Conservation (phyloP, 2,329 filamentous ascomycete genomes). For the Fusarium dimerum region DNA sequence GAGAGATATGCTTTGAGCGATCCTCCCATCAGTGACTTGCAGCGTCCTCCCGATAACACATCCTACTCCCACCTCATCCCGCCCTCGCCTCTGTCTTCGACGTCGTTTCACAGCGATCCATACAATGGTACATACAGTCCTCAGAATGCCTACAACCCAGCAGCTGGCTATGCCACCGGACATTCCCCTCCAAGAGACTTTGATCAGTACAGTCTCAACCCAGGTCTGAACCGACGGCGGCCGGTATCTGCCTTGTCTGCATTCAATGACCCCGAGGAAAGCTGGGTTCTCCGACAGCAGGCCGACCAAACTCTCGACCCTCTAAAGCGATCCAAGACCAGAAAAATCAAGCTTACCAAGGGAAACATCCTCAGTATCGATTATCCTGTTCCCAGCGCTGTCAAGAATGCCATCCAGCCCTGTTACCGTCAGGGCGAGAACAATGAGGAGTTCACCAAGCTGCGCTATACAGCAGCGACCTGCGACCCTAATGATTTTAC, state of each 20-base stretch:
- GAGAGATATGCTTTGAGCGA: background rate
- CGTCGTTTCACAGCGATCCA: background rate
- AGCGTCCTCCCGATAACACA: background rate
- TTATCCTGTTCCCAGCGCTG: constrained; percentile 92
- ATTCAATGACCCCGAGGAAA: constrained; percentile 52
- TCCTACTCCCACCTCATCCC: background rate
- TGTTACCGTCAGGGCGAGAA: constrained; percentile 90
- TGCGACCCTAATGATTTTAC: constrained; percentile 98
- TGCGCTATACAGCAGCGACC: constrained; percentile 97
- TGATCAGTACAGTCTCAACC: background rate
- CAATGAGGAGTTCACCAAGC: constrained; percentile 93
- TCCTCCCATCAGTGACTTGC: background rate
- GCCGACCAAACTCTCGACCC: constrained; percentile 54
- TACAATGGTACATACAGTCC: background rate
- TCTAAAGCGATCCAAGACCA: constrained; percentile 86
- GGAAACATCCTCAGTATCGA: constrained; percentile 93
- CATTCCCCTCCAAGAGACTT: background rate
- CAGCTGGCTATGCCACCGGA: background rate
- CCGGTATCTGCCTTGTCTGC: background rate
- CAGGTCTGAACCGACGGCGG: background rate
- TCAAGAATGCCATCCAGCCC: constrained; percentile 90
- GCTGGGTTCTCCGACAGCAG: constrained; percentile 74
- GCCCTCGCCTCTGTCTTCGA: background rate
- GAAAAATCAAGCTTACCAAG: constrained; percentile 96
- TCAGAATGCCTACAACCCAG: background rate